phyloP scores from a whole-genome alignment of 768 basidiomycete genomes.

The Serendipita sp. region DNA sequence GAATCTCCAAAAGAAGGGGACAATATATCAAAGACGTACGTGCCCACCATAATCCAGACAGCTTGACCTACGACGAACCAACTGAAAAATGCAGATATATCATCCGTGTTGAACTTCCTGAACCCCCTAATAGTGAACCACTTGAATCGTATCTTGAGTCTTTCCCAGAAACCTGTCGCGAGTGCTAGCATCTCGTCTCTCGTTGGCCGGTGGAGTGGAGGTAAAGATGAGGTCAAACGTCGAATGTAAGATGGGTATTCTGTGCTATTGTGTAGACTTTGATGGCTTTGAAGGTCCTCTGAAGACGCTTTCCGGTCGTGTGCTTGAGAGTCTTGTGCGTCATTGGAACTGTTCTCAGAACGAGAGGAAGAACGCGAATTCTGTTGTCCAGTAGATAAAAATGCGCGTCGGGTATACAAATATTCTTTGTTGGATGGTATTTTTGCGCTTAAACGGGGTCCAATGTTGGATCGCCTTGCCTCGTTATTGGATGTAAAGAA shows the following conservation, averaged over 20 bases:
- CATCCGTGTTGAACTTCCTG: slow-evolving; percentile 88
- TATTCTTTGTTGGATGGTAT: background rate
- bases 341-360: background rate
- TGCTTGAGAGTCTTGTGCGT: background rate
- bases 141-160: slow-evolving; percentile 79
- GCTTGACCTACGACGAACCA: slow-evolving; percentile 95
- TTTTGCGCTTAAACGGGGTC: background rate
- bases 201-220: slow-evolving; percentile 51
- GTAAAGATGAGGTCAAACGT: slow-evolving; percentile 60
- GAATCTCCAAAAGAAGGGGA: background rate
- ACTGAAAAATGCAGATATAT: slow-evolving; percentile 88
- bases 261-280: slow-evolving; percentile 6
- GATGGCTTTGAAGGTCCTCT: background rate
- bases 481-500: background rate
- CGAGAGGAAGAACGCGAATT: background rate
- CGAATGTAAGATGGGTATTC: slow-evolving; percentile 63
- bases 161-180: slow-evolving; percentile 80
- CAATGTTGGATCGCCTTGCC: background rate
- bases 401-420: background rate
- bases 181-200: slow-evolving; percentile 79
- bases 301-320: background rate
- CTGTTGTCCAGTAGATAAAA: background rate
- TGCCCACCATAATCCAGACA: slow-evolving; percentile 88
- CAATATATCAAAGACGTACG: slow-evolving; percentile 34
- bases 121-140: slow-evolving; percentile 96